Percentiles rank a stretch among this genome's conserved stretches.
Evolutionary conservation across 116 monocot species (phyloP).

Genomic region (Zostera marina): DNA sequence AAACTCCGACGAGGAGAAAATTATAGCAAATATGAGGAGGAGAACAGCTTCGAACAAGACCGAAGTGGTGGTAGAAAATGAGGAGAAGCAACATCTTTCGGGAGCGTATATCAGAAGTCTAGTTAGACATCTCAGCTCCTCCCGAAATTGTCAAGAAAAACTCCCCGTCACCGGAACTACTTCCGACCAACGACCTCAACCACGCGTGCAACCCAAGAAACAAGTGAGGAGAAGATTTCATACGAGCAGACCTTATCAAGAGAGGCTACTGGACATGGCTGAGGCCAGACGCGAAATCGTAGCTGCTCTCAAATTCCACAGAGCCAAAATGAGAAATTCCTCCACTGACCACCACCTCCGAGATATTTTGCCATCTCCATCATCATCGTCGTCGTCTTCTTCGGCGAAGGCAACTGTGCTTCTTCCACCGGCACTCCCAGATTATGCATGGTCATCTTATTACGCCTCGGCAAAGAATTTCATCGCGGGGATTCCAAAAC

Average conservation of each 20-base stretch:
- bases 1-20: not conserved
- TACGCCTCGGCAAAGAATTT: slow-evolving; percentile 3
- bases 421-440: slow-evolving; percentile 2
- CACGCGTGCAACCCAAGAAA: slow-evolving; percentile 39
- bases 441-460: slow-evolving; percentile 10
- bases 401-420: too few relatives aligned
- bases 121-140: slow-evolving; percentile 75
- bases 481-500: slow-evolving; percentile 27
- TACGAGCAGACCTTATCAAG: slow-evolving; percentile 67
- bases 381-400: not conserved
- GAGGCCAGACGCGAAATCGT: slow-evolving; percentile 94
- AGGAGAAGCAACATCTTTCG: slow-evolving; percentile 54
- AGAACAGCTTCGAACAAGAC: slow-evolving; percentile 19
- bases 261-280: slow-evolving; percentile 82
- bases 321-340: slow-evolving; percentile 16
- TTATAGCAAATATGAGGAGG: slow-evolving; percentile 24
- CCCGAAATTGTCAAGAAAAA: slow-evolving; percentile 26
- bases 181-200: slow-evolving; percentile 1
- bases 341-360: not conserved
- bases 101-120: slow-evolving; percentile 71
- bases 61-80: slow-evolving; percentile 14
- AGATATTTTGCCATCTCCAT: slow-evolving; percentile 5
- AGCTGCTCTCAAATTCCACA: slow-evolving; percentile 73
- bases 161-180: not conserved
- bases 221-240: slow-evolving; percentile 74